Evolutionary conservation across 2,329 filamentous ascomycete species (phyloP).

Genomic region (Penicillium sclerotiorum): DNA sequence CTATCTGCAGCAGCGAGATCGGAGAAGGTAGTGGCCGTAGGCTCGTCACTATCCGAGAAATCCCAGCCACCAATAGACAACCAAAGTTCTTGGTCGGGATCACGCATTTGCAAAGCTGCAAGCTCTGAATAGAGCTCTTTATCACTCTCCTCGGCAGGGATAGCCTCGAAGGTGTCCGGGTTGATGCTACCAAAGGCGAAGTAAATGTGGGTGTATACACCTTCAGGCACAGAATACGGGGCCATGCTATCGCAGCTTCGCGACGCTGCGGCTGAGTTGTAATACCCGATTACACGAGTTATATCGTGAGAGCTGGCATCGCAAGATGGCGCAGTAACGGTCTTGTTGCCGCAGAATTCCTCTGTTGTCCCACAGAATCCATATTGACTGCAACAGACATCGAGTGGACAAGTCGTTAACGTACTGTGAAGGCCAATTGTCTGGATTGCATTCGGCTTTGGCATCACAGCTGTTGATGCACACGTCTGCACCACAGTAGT

Average conservation of each 20-base stretch:
- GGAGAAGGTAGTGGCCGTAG: neutral
- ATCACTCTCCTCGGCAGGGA: neutral
- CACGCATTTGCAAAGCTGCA: neutral
- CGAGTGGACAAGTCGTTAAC: neutral
- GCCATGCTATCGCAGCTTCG: neutral
- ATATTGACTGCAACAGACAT: neutral
- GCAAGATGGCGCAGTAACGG: neutral
- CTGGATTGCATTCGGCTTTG: neutral
- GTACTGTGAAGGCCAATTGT: neutral
- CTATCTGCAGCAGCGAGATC: neutral
- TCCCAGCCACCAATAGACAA: neutral
- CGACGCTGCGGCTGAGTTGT: neutral
- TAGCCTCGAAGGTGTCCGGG: neutral
- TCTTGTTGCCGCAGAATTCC: neutral
- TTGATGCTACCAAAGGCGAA: neutral
- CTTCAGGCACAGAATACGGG: neutral
- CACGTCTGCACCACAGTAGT: neutral
- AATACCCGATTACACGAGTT: neutral
- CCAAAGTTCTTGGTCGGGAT: neutral
- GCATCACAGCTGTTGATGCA: constrained; percentile 1
- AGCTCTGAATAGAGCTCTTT: neutral
- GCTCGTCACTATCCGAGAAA: neutral
- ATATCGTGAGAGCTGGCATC: neutral
- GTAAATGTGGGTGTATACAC: neutral
- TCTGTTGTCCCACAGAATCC: neutral